phyloP scores from a whole-genome alignment of 192 early-diverging fungal genomes.

The Lunasporangiospora selenospora region DNA sequence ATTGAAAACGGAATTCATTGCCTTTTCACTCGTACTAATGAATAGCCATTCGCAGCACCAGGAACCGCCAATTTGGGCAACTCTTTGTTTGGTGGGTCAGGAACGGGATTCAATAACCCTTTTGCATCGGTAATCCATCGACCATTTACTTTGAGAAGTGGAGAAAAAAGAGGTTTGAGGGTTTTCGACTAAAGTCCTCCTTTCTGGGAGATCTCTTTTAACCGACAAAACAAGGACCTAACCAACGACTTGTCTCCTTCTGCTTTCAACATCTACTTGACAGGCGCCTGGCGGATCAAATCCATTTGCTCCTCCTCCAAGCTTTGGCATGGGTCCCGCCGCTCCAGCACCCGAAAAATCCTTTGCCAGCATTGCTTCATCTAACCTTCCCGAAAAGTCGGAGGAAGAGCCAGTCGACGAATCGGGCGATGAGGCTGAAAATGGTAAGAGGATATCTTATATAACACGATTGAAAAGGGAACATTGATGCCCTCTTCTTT shows the following conservation, averaged over 20 bases:
- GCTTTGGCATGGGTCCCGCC: constrained; percentile 16
- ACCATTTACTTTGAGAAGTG: no score
- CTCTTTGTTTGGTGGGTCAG: constrained; percentile 31
- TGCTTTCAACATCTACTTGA: no score
- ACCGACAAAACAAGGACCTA: no score
- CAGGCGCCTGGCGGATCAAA: no score
- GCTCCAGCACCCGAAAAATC: constrained; percentile 4
- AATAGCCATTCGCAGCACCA: constrained; percentile 36
- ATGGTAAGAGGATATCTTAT: no score
- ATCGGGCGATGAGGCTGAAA: constrained; percentile 23
- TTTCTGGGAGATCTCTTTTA: no score
- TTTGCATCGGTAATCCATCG: constrained; percentile 41
- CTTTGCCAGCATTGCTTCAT: constrained; percentile 19
- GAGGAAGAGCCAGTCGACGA: constrained; percentile 15
- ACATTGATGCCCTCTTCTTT: background rate
- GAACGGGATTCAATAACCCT: constrained; percentile 34
- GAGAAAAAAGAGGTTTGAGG: no score
- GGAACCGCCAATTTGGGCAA: constrained; percentile 35
- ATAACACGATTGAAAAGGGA: no score
- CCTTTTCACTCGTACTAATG: no score
- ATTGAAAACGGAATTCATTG: no score
- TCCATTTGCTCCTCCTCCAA: constrained; percentile 28
- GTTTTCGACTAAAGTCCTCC: no score
- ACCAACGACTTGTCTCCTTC: no score
- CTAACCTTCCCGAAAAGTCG: constrained; percentile 10